Evolutionary conservation across 441 rosid genomes (phyloP).

Genomic region (Daphne laureola): DNA sequence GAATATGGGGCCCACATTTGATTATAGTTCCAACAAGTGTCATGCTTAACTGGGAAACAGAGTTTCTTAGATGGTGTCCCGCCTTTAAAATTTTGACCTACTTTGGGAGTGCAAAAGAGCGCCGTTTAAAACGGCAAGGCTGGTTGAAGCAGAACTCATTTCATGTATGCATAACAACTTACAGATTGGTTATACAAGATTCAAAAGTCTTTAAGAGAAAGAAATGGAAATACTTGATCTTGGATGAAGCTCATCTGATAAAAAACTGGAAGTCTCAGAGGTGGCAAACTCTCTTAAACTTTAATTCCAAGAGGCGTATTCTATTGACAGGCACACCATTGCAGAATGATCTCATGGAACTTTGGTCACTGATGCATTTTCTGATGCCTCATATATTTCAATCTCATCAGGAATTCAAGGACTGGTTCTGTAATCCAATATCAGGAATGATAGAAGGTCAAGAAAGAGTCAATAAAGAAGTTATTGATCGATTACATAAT

Average conservation of each 20-base stretch:
- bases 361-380: slow-evolving; percentile 99
- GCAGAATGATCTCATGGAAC: slow-evolving; percentile 99
- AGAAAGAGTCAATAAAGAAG: slow-evolving; percentile 96
- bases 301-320: slow-evolving; percentile 96
- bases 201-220: slow-evolving; percentile 96
- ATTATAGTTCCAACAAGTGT: slow-evolving; percentile 99
- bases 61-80: slow-evolving; percentile 99
- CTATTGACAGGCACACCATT: slow-evolving; percentile 96
- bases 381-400: slow-evolving; percentile 99
- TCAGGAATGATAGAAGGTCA: slow-evolving; percentile 99
- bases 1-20: slow-evolving; percentile 99
- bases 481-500: slow-evolving; percentile 96
- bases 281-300: slow-evolving; percentile 99
- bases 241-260: slow-evolving; percentile 99
- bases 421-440: slow-evolving; percentile 99
- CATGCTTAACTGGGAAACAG: slow-evolving; percentile 99
- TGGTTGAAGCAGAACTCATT: slow-evolving; percentile 97
- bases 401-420: slow-evolving; percentile 99
- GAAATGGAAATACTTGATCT: slow-evolving; percentile 98
- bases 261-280: slow-evolving; percentile 99
- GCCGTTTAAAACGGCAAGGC: slow-evolving; percentile 96
- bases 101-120: slow-evolving; percentile 99
- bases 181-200: slow-evolving; percentile 96
- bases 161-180: slow-evolving; percentile 97
- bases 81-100: slow-evolving; percentile 98